Conservation (phyloP, 306 rosid genomes). For the Medicago truncatula region DNA sequence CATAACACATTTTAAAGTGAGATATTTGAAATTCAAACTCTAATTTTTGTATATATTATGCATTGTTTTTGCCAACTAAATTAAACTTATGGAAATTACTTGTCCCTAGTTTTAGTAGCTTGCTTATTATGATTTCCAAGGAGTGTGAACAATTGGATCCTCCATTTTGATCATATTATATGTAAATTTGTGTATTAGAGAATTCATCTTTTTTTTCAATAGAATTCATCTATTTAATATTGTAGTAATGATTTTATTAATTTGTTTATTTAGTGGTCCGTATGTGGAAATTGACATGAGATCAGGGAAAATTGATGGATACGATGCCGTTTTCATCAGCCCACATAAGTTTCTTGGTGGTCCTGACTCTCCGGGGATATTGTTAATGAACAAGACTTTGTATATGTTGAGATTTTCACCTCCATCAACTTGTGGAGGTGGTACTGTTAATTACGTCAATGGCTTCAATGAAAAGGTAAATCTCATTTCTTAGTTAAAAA, state of each 20-base stretch:
- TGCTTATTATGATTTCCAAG: too few relatives aligned
- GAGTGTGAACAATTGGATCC: too few relatives aligned
- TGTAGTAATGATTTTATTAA: background rate
- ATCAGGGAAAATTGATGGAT: conserved; percentile 60
- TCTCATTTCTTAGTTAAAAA: background rate
- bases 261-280: conserved; percentile 61
- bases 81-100: too few relatives aligned
- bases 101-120: too few relatives aligned
- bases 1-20: too few relatives aligned
- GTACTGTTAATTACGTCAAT: conserved; percentile 77
- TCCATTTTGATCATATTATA: too few relatives aligned
- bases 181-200: too few relatives aligned
- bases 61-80: too few relatives aligned
- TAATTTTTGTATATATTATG: too few relatives aligned
- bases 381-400: conserved; percentile 63
- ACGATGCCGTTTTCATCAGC: conserved; percentile 77
- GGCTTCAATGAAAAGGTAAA: conserved; percentile 68
- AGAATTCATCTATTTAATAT: background rate
- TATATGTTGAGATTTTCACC: conserved; percentile 60
- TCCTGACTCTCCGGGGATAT: conserved; percentile 79
- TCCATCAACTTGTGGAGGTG: conserved; percentile 93
- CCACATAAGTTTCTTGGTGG: conserved; percentile 87
- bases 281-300: conserved; percentile 72
- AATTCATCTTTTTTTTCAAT: too few relatives aligned
- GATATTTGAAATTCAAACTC: too few relatives aligned